Evolutionary conservation across 768 basidiomycete genomes (phyloP).

Genomic region (Lanmaoa pseudosensibilis): DNA sequence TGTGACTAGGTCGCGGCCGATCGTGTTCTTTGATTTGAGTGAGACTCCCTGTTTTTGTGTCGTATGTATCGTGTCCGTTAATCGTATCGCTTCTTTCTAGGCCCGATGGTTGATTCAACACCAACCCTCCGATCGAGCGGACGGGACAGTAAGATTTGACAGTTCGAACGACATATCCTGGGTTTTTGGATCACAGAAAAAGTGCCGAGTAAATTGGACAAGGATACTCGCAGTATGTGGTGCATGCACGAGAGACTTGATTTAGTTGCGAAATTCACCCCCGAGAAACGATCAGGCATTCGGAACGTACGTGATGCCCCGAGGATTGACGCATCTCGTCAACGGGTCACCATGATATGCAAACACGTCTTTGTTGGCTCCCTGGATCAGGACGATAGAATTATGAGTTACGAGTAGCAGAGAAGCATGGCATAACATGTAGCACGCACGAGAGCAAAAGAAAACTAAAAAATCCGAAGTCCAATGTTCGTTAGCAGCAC

Average conservation of each 20-base stretch:
- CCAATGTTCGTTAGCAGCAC: not conserved
- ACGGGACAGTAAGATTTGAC: not conserved
- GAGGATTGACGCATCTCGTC: no score
- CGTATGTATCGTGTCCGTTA: not conserved
- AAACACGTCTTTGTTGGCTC: not conserved
- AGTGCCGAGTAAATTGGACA: not conserved
- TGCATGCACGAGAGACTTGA: not conserved
- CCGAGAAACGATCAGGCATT: no score
- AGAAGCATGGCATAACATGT: not conserved
- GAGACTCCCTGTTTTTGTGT: not conserved
- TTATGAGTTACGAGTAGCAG: not conserved
- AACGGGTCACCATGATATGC: no score
- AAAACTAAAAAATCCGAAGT: not conserved
- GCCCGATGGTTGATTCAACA: not conserved
- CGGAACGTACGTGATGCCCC: no score
- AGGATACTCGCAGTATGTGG: not conserved
- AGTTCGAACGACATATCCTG: not conserved
- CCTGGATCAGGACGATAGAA: not conserved
- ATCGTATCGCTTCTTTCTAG: not conserved
- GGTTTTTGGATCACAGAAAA: not conserved
- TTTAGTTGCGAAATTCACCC: not conserved
- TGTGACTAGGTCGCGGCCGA: not conserved
- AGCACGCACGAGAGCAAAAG: not conserved
- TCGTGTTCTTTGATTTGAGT: slow-evolving; percentile 18
- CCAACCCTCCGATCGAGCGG: not conserved